phyloP scores from a whole-genome alignment of 1,139 yeast genomes.

The Suhomyces bribrorum region DNA sequence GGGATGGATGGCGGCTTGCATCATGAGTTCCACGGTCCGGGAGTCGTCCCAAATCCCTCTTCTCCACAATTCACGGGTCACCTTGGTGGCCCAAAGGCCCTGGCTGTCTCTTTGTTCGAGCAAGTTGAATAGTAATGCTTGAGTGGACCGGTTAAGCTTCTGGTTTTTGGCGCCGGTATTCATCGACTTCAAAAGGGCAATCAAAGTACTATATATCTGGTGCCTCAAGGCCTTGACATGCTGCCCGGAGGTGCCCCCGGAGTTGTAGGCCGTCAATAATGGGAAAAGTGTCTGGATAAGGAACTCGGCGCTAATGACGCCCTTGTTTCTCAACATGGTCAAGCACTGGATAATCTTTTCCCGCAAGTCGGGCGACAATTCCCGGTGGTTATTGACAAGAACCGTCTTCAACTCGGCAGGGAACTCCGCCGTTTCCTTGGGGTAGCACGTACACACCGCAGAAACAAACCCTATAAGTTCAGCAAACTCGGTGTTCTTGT shows the following conservation, averaged over 20 bases:
- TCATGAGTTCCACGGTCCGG: slow-evolving; percentile 93
- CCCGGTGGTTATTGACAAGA: slow-evolving; percentile 72
- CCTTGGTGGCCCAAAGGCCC: slow-evolving; percentile 95
- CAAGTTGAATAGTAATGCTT: slow-evolving; percentile 84
- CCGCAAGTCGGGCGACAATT: slow-evolving; percentile 78
- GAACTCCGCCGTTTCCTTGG: slow-evolving; percentile 80
- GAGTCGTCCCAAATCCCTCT: slow-evolving; percentile 98
- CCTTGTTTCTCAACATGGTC: slow-evolving; percentile 87
- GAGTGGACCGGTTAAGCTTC: slow-evolving; percentile 83
- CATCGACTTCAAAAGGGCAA: slow-evolving; percentile 75
- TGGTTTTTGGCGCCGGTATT: slow-evolving; percentile 86
- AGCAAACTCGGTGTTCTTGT: slow-evolving; percentile 68
- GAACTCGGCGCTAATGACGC: slow-evolving; percentile 74
- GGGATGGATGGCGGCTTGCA: slow-evolving; percentile 87
- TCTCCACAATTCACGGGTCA: slow-evolving; percentile 95
- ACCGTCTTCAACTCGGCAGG: slow-evolving; percentile 78
- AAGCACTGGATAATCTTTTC: slow-evolving; percentile 90
- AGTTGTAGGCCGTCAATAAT: slow-evolving; percentile 55
- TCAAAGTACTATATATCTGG: slow-evolving; percentile 77
- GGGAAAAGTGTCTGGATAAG: slow-evolving; percentile 90
- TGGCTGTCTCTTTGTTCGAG: slow-evolving; percentile 75
- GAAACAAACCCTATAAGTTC: slow-evolving; percentile 89
- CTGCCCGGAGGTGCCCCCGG: slow-evolving; percentile 53
- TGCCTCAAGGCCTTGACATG: slow-evolving; percentile 83
- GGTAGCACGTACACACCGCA: slow-evolving; percentile 88